Evolutionary conservation across 2,329 filamentous ascomycete genomes (phyloP), one percentile per base, ranked within the genome.

Genomic region (Fonsecaea erecta): DNA sequence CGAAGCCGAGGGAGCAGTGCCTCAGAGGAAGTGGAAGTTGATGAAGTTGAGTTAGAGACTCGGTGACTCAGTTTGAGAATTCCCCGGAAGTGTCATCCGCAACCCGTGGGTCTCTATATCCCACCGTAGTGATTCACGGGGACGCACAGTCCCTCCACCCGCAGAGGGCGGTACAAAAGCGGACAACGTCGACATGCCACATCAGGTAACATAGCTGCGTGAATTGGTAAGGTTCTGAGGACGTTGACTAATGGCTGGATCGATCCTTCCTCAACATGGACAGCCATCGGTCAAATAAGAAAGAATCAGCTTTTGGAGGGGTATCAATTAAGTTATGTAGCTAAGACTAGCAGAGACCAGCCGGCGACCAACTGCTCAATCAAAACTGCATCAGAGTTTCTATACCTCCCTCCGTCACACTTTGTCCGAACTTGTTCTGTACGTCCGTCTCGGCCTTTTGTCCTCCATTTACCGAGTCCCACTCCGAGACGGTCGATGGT

Each of bases 271-370:
- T 48, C 18, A 48, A 18, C 43, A 24, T 2, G 6, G 9, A 1
- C 7, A 24, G 9, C 9, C 18, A 18, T 12, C 21, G 18, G 24
- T 9, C 43, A 12, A 48, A 24, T 11, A 2, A 7, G 21, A 48
- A 48, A 7, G 21, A 48, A 48, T 24, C 8, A 24, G 18, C 11
- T 18, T 48, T 48, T 48, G 11, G 18, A 24, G 18, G 43, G 43
- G 43, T 48, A 48, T 48, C 43, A 48, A 48, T 48, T 48, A 48
- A 24, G 43, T 48, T 48, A 48, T 24, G 43, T 48, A 48, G 43
- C 43, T 16, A 21, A 48, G 24, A 3, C 11, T 40, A 12, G 37
- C 0, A 5, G 37, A n/a, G 14, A n/a, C 16, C 37, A 40, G 43
- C 18, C 43, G 12, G 43, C 43, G 18, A 24, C 18, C 18, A 8